Evolutionary conservation across 2,329 filamentous ascomycete genomes (phyloP).

Genomic region (Thelonectria blattea): DNA sequence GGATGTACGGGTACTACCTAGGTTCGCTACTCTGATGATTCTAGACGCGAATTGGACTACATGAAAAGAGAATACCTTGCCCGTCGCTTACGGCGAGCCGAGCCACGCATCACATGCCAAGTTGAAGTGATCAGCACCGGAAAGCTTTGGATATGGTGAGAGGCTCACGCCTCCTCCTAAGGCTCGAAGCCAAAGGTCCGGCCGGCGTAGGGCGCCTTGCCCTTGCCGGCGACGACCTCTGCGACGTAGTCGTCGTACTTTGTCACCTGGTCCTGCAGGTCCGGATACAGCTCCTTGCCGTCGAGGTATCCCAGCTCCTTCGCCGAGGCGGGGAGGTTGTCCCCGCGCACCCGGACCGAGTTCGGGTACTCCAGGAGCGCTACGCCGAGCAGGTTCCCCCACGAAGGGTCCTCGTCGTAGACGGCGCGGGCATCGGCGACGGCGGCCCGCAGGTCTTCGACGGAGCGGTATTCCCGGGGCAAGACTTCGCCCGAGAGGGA

Average conservation of each 20-base stretch:
- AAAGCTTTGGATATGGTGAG: neutral
- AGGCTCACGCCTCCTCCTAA: neutral
- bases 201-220: conserved; percentile 1
- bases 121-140: neutral
- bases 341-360: conserved; percentile 44
- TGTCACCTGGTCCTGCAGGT: neutral
- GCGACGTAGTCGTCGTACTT: neutral
- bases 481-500: conserved; percentile 55
- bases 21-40: neutral
- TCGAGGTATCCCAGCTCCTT: conserved; percentile 61
- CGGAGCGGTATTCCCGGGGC: conserved; percentile 20
- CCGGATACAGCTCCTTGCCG: conserved; percentile 58
- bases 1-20: neutral
- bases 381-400: neutral
- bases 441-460: neutral
- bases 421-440: neutral
- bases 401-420: neutral
- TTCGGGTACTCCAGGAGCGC: neutral
- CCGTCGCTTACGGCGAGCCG: too few species aligned
- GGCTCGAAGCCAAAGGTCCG: neutral
- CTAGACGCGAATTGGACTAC: neutral
- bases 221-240: conserved; percentile 3
- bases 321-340: conserved; percentile 60
- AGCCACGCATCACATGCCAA: neutral
- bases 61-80: neutral